Conservation (phyloP, 2,329 filamentous ascomycete species). For the Arthroderma sp. region DNA sequence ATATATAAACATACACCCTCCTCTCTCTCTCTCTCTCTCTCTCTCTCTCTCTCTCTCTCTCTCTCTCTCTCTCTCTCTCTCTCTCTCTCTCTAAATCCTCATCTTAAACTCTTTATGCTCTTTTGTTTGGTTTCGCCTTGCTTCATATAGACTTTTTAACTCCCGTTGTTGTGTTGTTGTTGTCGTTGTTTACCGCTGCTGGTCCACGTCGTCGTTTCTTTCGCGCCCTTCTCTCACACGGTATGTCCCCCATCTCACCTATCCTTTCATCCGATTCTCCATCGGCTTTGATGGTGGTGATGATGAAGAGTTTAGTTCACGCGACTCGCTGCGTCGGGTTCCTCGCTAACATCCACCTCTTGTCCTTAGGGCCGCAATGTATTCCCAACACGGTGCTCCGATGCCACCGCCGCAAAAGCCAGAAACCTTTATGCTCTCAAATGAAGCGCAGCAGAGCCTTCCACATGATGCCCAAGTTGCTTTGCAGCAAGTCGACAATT, state of each 20-base stretch:
- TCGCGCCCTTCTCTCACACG: not conserved
- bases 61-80: slow-evolving; percentile 4
- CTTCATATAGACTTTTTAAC: slow-evolving; percentile 21
- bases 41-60: slow-evolving; percentile 10
- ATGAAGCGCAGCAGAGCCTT: slow-evolving; percentile 89
- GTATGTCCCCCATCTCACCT: not conserved
- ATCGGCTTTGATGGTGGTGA: not conserved
- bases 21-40: slow-evolving; percentile 14
- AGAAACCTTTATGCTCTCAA: slow-evolving; percentile 97
- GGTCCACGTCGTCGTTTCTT: slow-evolving; percentile 11
- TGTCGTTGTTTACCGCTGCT: slow-evolving; percentile 2
- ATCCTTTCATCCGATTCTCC: not conserved
- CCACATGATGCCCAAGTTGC: slow-evolving; percentile 95
- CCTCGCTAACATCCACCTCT: not conserved
- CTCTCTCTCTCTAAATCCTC: slow-evolving; percentile 7
- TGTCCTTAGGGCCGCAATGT: slow-evolving; percentile 41
- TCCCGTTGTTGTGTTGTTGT: slow-evolving; percentile 17
- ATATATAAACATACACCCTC: slow-evolving; percentile 7
- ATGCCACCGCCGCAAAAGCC: slow-evolving; percentile 93
- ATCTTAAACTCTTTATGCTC: slow-evolving; percentile 5
- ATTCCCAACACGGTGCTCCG: slow-evolving; percentile 61
- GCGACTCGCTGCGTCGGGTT: not conserved
- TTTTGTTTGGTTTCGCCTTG: slow-evolving; percentile 13
- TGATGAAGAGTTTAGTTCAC: not conserved
- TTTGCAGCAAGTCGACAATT: slow-evolving; percentile 93